phyloP scores from a whole-genome alignment of 441 rosid species.

The Adansonia gregorii region DNA sequence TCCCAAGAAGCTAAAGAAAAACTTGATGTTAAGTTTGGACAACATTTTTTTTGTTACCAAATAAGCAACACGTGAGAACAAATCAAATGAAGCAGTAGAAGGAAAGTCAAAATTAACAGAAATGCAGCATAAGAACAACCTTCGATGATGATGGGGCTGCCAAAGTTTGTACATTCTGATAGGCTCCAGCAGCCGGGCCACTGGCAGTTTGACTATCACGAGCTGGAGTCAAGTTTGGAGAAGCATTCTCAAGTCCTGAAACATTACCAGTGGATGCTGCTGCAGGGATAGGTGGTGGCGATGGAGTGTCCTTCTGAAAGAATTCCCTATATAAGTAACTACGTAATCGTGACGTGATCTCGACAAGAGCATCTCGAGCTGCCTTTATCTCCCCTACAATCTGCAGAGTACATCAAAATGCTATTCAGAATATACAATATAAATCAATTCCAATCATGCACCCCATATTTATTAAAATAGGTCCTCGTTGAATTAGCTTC shows the following conservation, averaged over 20 bases:
- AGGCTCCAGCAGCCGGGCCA: constrained; percentile 39
- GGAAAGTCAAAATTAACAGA: constrained; percentile 1
- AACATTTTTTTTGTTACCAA: not conserved
- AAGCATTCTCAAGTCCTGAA: constrained; percentile 55
- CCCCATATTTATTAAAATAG: constrained; percentile 18
- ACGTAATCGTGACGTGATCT: constrained; percentile 73
- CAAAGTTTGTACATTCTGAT: constrained; percentile 49
- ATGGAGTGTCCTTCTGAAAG: constrained; percentile 58
- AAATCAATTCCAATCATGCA: constrained; percentile 14
- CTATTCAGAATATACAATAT: constrained; percentile 29
- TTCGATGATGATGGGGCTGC: constrained; percentile 47
- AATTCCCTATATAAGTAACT: constrained; percentile 73
- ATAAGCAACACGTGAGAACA: constrained; percentile 17
- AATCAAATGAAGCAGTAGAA: not conserved
- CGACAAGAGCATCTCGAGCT: constrained; percentile 91
- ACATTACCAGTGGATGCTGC: constrained; percentile 50
- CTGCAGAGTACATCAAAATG: constrained; percentile 44
- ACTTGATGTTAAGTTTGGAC: not conserved
- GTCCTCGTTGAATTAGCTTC: no score
- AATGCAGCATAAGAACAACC: constrained; percentile 43
- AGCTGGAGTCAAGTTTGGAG: constrained; percentile 52
- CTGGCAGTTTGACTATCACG: constrained; percentile 51
- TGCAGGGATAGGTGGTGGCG: constrained; percentile 48
- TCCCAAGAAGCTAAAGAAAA: not conserved
- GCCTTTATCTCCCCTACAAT: constrained; percentile 89